These are phyloP conservation scores for Perilla frutescens DNA, from an alignment of 257 asterid species.

Conservation along the genomic window DNA sequence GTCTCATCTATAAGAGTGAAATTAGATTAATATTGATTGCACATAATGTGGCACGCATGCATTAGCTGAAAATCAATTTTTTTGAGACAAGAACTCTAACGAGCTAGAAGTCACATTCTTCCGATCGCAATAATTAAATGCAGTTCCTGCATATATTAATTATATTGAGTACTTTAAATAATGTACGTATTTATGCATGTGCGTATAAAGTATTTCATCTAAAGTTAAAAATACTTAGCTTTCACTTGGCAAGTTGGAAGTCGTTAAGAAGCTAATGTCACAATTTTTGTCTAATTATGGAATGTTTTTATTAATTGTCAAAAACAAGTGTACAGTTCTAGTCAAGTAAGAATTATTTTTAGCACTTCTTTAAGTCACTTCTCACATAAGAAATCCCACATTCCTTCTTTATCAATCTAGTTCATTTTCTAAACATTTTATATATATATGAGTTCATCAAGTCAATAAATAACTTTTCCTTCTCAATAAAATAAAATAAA, in stretches of 20 bases:
- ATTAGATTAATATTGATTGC: no score
- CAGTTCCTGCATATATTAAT: no score
- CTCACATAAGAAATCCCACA: conserved; percentile 29
- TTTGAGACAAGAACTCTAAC: no score
- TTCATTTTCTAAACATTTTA: conserved; percentile 1
- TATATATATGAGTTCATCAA: background rate
- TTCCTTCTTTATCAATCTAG: background rate
- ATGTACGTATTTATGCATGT: conserved; percentile 7
- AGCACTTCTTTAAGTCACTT: conserved; percentile 34
- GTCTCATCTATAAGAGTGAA: no score
- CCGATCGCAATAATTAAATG: no score
- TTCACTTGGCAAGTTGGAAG: conserved; percentile 42
- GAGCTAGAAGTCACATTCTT: no score
- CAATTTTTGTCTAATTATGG: conserved; percentile 34
- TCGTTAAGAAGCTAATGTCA: conserved; percentile 51
- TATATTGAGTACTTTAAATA: background rate
- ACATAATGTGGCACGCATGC: no score
- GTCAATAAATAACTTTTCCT: no score
- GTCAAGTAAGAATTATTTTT: conserved; percentile 36
- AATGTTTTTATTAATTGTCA: conserved; percentile 26
- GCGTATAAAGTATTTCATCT: background rate
- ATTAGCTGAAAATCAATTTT: no score
- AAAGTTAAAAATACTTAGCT: conserved; percentile 13
- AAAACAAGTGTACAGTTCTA: conserved; percentile 14
- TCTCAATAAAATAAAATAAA: no score